Conservation (phyloP, 768 basidiomycete genomes). For the Boletellus emodensis region DNA sequence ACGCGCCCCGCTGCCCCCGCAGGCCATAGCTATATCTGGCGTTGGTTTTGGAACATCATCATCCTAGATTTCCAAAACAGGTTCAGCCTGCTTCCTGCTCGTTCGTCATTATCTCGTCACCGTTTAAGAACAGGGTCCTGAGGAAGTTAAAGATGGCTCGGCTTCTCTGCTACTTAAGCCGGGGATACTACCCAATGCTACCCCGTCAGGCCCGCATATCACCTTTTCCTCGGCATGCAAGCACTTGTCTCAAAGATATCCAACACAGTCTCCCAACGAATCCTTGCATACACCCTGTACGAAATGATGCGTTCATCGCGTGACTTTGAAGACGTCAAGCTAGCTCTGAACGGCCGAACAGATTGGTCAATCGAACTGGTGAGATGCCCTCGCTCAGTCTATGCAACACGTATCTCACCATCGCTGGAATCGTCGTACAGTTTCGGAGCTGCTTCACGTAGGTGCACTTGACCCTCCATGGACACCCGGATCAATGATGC, state of each 20-base stretch:
- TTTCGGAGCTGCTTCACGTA: constrained; percentile 12
- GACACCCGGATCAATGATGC: neutral
- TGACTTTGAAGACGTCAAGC: constrained; percentile 22
- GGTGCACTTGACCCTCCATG: neutral
- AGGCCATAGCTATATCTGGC: too few species aligned
- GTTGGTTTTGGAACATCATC: too few species aligned
- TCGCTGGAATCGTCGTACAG: neutral
- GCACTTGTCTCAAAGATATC: neutral
- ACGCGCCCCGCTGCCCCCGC: too few species aligned
- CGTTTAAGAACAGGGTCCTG: too few species aligned
- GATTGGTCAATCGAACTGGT: constrained; percentile 24
- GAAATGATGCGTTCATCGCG: constrained; percentile 12
- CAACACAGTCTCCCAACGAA: neutral
- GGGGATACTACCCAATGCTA: neutral
- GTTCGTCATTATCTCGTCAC: too few species aligned
- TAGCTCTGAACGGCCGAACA: constrained; percentile 11
- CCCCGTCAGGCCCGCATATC: neutral
- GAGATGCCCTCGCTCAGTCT: neutral
- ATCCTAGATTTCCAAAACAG: too few species aligned
- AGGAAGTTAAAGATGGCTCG: neutral
- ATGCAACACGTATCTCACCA: neutral
- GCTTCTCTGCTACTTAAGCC: neutral
- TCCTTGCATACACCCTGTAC: constrained; percentile 14
- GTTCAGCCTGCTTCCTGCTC: too few species aligned
- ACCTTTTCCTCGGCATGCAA: constrained; percentile 6